Evolutionary conservation across 2,329 filamentous ascomycete species (phyloP).

Genomic region (Talaromyces funiculosus): DNA sequence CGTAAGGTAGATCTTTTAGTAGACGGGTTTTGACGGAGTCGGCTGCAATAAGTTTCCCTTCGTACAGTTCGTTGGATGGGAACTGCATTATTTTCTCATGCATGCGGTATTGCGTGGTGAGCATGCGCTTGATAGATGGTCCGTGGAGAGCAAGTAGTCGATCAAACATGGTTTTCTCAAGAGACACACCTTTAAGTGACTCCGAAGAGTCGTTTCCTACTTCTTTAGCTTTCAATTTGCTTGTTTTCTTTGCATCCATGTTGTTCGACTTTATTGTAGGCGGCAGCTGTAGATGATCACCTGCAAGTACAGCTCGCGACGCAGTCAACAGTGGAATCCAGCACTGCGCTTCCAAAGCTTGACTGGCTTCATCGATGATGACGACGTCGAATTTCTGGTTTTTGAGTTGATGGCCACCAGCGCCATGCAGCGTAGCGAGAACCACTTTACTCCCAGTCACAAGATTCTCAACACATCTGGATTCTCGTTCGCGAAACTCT

Average conservation of each 20-base stretch:
- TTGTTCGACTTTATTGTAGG: slow-evolving; percentile 80
- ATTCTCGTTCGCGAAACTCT: slow-evolving; percentile 82
- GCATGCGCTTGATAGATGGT: slow-evolving; percentile 78
- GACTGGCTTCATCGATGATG: slow-evolving; percentile 91
- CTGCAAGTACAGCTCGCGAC: slow-evolving; percentile 82
- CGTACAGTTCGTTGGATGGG: slow-evolving; percentile 83
- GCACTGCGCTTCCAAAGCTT: slow-evolving; percentile 92
- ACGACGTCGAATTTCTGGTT: slow-evolving; percentile 85
- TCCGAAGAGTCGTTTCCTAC: slow-evolving; percentile 25
- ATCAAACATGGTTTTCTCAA: slow-evolving; percentile 93
- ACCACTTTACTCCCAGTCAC: slow-evolving; percentile 78
- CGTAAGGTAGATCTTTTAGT: slow-evolving; percentile 71
- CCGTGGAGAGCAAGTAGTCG: slow-evolving; percentile 78
- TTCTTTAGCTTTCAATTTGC: slow-evolving; percentile 37
- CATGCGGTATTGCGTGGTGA: slow-evolving; percentile 98
- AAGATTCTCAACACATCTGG: slow-evolving; percentile 69
- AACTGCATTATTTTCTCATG: slow-evolving; percentile 94
- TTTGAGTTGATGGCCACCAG: slow-evolving; percentile 76
- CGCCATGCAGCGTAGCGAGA: slow-evolving; percentile 84
- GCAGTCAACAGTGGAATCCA: slow-evolving; percentile 83
- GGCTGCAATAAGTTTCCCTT: slow-evolving; percentile 71
- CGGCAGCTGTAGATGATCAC: slow-evolving; percentile 88
- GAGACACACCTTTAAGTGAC: slow-evolving; percentile 48
- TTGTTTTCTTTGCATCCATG: slow-evolving; percentile 26
- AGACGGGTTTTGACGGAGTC: slow-evolving; percentile 70